Evolutionary conservation across 2,329 filamentous ascomycete species (phyloP).

Genomic region (Pezicula carpinea): DNA sequence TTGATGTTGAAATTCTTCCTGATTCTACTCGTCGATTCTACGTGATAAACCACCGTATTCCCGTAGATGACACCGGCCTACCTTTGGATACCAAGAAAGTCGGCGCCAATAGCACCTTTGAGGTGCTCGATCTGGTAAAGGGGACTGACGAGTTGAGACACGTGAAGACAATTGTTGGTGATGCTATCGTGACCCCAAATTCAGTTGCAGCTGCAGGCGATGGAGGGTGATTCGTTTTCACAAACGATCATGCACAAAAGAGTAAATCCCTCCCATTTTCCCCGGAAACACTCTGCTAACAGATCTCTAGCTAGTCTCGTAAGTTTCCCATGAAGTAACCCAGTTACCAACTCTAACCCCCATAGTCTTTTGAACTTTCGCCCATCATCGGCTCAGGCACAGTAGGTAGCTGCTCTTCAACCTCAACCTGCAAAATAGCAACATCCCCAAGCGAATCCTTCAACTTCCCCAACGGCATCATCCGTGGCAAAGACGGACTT

Average conservation of each 20-base stretch:
- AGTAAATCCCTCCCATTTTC: constrained; percentile 10
- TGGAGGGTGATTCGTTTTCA: constrained; percentile 28
- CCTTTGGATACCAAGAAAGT: constrained; percentile 19
- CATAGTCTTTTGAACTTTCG: constrained; percentile 1
- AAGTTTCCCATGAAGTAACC: background rate
- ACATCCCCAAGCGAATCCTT: constrained; percentile 18
- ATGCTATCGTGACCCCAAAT: constrained; percentile 27
- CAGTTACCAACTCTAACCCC: no score
- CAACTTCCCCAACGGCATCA: constrained; percentile 28
- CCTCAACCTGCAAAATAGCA: constrained; percentile 16
- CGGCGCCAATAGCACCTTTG: constrained; percentile 30
- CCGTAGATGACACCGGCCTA: constrained; percentile 20
- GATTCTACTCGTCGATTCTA: constrained; percentile 21
- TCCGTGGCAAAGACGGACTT: constrained; percentile 19
- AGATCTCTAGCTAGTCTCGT: background rate
- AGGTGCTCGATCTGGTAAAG: constrained; percentile 26
- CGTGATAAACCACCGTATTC: constrained; percentile 28
- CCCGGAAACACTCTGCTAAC: background rate
- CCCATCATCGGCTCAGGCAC: background rate
- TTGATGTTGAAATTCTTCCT: constrained; percentile 23
- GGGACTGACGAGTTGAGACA: constrained; percentile 18
- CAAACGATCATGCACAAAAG: constrained; percentile 29
- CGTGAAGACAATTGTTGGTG: constrained; percentile 25
- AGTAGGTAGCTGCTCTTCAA: constrained; percentile 17
- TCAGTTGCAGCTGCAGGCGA: constrained; percentile 22